Evolutionary conservation across 805 yeast species (phyloP).

Genomic region (Zygotorulaspora sp.): DNA sequence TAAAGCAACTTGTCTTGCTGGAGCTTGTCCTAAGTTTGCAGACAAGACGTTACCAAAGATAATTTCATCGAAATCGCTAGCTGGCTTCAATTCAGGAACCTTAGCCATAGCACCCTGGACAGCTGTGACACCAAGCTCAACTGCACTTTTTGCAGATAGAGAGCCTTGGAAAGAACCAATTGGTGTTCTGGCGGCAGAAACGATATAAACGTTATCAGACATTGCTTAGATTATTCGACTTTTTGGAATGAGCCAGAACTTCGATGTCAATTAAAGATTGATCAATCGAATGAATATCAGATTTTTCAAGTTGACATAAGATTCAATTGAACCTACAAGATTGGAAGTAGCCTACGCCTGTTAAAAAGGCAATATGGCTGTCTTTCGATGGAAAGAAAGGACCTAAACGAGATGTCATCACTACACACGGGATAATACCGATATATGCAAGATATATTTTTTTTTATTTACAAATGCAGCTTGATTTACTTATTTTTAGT

Average conservation of each 20-base stretch:
- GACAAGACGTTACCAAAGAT: slow-evolving; percentile 88
- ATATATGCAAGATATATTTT: neutral
- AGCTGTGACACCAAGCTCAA: slow-evolving; percentile 89
- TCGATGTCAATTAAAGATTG: too few species aligned
- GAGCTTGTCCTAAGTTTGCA: slow-evolving; percentile 94
- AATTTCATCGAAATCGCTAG: slow-evolving; percentile 75
- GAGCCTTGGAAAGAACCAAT: slow-evolving; percentile 91
- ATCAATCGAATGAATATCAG: too few species aligned
- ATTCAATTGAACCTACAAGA: too few species aligned
- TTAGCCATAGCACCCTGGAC: slow-evolving; percentile 82
- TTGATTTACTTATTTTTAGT: too few species aligned
- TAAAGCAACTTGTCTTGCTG: slow-evolving; percentile 95
- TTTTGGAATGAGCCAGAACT: too few species aligned
- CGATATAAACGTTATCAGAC: slow-evolving; percentile 70
- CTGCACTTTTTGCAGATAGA: slow-evolving; percentile 66
- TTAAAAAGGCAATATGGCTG: neutral
- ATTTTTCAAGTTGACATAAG: too few species aligned
- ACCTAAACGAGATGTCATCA: neutral
- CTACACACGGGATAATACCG: neutral
- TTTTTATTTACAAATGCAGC: neutral
- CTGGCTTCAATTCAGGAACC: slow-evolving; percentile 72
- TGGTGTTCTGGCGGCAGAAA: slow-evolving; percentile 90
- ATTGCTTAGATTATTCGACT: slow-evolving; percentile 13
- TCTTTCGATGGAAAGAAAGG: neutral
- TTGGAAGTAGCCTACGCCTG: neutral